Evolutionary conservation across 1,284 basidiomycete species (phyloP).

Genomic region (Puccinia triticina): DNA sequence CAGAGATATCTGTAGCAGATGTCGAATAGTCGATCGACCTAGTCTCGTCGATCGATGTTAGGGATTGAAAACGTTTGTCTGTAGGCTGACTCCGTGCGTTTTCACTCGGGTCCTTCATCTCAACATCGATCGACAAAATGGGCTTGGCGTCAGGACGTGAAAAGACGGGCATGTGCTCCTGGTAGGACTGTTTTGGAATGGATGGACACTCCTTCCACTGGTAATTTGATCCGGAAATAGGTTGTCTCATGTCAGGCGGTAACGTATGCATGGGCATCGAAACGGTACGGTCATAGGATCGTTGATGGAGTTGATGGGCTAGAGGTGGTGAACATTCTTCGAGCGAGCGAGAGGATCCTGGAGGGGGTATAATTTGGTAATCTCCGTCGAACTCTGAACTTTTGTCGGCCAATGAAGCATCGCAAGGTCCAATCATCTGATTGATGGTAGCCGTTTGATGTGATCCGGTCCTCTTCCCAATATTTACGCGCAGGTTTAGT

Average conservation of each 20-base stretch:
- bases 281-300: not conserved
- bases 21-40: not conserved
- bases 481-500: slow-evolving; percentile 24
- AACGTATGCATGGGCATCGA: slow-evolving; percentile 14
- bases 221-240: not conserved
- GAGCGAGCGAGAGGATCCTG: slow-evolving; percentile 3
- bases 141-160: not conserved
- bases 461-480: slow-evolving; percentile 24
- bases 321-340: not conserved
- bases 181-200: slow-evolving; percentile 12
- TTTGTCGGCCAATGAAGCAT: not conserved
- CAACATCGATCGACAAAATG: slow-evolving; percentile 17
- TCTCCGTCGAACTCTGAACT: not conserved
- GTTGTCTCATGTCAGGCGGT: not conserved
- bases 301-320: not conserved
- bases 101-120: slow-evolving; percentile 22
- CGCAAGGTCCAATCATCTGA: not conserved
- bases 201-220: slow-evolving; percentile 12
- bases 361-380: not conserved
- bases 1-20: not conserved
- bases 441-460: slow-evolving; percentile 7
- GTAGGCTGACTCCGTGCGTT: not conserved
- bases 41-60: not conserved
- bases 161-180: not conserved
- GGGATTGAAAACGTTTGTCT: slow-evolving; percentile 2